Evolutionary conservation across 2,329 filamentous ascomycete genomes (phyloP), one percentile per base, ranked within the genome.

Genomic region (Dactylellina sp.): DNA sequence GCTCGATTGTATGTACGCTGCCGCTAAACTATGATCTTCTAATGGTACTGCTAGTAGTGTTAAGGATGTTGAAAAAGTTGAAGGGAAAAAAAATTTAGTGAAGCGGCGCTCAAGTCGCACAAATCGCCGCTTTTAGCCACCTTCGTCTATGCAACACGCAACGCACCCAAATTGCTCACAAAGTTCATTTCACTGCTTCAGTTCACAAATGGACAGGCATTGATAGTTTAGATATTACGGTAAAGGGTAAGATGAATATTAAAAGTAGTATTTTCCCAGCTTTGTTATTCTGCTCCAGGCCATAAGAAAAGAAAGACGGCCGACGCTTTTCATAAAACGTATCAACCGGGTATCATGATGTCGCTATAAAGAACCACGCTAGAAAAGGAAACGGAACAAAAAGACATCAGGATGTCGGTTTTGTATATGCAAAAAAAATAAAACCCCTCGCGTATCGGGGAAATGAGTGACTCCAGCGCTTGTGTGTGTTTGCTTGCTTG

Each of bases 271-370:
- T 16, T 56, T 49, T 18, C 20, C 50, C 42, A 32, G 9, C 7
- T 47, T 35, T 25, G n/a, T 18, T 49, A 40, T 44, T 18, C 55
- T 9, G 63, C 63, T 60, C 46, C 37, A 47, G 55, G 53, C 63
- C 35, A 24, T 24, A 59, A 68, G 35, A 53, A 60, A 53, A 39
- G 24, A 60, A 65, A 16, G 46, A 57, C 49, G 46, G 63, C 22
- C 37, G 63, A 68, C 22, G 63, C 63, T 68, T 68, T 68, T 57
- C 47, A 42, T 44, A 66, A 60, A 60, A 32, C 28, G 42, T 60
- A 53, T 68, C 63, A 68, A 68, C 63, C 63, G 63, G 63, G 63
- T 68, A 68, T 68, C 63, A 68, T 59, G 53, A 12, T 35, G 55
- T 52, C 47, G 53, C 50, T 59, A 64, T 16, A 39, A 59, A 40